Base-by-base conservation (phyloP, 345 rosid genomes). In the Heritiera littoralis region DNA sequence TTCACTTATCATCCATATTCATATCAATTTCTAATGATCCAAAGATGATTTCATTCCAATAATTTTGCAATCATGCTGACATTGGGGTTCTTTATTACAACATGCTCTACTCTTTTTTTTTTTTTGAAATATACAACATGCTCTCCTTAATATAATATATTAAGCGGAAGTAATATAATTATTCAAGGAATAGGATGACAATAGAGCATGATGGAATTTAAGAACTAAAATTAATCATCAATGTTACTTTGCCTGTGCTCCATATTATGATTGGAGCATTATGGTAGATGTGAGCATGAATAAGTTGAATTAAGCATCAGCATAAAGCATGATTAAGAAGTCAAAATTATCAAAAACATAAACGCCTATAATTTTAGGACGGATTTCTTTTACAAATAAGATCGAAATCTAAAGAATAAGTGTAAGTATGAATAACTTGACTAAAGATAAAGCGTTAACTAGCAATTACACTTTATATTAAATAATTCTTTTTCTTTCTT, bases 41-140 rank as follows among this genome's bases (percentile, higher is more conserved):
- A 20, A 12, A 20, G 8, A 45, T 20, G 32, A 68, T 68, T 45
- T 23, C 13, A 12, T 68, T 45, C 72, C 48, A 46, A 68, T 45
- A 68, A 68, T 45, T 45, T 46, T 23, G 73, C 35, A 45, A 46
- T 45, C 38, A 68, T 3, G 28, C 72, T 67, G 72, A 67, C 72
- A 68, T 68, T 68, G 6, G 48, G 71, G 48, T 66, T 41, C n/a
- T 40, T 32, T 32, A 13, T 14, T 18, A n/a, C 18, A 68, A 68
- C 73, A 68, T 46, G 73, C 6, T 43, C 72, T n/a, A 9, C 51
- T 7, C 28, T 23, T 23, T 23, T 23, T 23, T 23, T 23, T 23
- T 23, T 23, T 23, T 23, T 23, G 28, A 23, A 23, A 23, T 23
- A 23, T 18, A n/a, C 18, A 68, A 68, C 73, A 68, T 46, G 73